phyloP scores from a whole-genome alignment of 441 rosid species.

The Erysimum pusillum region DNA sequence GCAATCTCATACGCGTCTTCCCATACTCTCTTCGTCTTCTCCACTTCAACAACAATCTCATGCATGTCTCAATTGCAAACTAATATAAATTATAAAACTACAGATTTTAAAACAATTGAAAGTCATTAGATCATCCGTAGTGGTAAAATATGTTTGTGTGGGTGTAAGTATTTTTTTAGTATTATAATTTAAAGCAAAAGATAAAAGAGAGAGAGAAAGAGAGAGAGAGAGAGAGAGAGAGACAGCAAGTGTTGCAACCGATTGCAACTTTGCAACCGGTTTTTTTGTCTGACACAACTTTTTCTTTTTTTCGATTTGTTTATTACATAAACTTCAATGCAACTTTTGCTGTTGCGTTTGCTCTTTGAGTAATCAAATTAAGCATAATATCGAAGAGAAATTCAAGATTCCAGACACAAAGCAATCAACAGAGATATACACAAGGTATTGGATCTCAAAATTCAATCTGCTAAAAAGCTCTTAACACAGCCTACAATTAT shows the following conservation, averaged over 20 bases:
- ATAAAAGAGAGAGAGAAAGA: no score
- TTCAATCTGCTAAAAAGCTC: neutral
- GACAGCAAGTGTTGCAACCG: no score
- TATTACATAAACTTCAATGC: no score
- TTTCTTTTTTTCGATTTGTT: no score
- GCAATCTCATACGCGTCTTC: constrained; percentile 57
- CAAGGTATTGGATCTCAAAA: neutral
- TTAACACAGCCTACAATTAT: neutral
- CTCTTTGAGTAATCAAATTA: neutral
- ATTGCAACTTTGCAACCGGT: no score
- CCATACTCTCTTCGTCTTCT: constrained; percentile 90
- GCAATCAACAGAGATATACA: neutral
- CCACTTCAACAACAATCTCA: constrained; percentile 78
- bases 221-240: no score
- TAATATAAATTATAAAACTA: neutral
- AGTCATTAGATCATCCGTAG: neutral
- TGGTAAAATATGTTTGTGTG: no score
- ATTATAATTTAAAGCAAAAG: no score
- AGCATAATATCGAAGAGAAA: neutral
- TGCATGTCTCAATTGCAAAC: constrained; percentile 56
- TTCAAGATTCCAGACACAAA: neutral
- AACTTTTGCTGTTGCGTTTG: no score
- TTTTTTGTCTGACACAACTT: no score
- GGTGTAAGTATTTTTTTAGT: no score
- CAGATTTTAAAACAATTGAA: neutral